These are phyloP conservation scores for Heracleum sosnowskyi DNA, from an alignment of 129 eudicot genomes.

Conservation along the genomic window DNA sequence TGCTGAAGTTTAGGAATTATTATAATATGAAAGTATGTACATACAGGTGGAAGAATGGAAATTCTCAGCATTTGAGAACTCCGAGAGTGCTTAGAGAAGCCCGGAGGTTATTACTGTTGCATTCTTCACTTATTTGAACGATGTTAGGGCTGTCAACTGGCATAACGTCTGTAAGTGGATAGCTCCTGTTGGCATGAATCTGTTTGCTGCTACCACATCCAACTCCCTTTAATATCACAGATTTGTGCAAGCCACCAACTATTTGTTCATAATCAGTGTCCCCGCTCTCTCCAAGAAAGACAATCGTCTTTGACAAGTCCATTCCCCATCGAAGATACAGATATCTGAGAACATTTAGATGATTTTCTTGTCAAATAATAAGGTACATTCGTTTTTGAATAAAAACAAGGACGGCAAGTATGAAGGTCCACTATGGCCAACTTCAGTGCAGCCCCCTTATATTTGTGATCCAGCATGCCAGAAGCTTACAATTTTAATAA, in stretches of 20 bases:
- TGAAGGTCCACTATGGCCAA: background rate
- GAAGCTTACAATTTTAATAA: background rate
- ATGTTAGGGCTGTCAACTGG: conserved; percentile 63
- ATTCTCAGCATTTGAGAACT: conserved; percentile 30
- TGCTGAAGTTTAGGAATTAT: background rate
- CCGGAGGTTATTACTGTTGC: conserved; percentile 44
- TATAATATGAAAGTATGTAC: background rate
- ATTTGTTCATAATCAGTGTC: conserved; percentile 92
- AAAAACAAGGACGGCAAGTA: background rate
- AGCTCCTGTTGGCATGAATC: conserved; percentile 65
- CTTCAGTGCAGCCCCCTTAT: background rate
- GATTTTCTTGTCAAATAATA: background rate
- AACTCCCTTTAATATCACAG: conserved; percentile 68
- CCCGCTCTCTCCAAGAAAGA: conserved; percentile 85
- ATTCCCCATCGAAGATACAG: conserved; percentile 91
- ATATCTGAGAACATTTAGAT: conserved; percentile 41
- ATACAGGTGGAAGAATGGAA: background rate
- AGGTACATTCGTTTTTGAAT: background rate
- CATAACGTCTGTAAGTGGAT: conserved; percentile 72
- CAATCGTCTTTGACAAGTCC: conserved; percentile 73
- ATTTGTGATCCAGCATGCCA: background rate
- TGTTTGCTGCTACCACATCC: conserved; percentile 36
- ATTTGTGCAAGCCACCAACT: conserved; percentile 78
- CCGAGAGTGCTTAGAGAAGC: conserved; percentile 39
- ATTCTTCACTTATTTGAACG: conserved; percentile 39